phyloP scores from a whole-genome alignment of 2,329 filamentous ascomycete species.

The Neospermospora avenae region DNA sequence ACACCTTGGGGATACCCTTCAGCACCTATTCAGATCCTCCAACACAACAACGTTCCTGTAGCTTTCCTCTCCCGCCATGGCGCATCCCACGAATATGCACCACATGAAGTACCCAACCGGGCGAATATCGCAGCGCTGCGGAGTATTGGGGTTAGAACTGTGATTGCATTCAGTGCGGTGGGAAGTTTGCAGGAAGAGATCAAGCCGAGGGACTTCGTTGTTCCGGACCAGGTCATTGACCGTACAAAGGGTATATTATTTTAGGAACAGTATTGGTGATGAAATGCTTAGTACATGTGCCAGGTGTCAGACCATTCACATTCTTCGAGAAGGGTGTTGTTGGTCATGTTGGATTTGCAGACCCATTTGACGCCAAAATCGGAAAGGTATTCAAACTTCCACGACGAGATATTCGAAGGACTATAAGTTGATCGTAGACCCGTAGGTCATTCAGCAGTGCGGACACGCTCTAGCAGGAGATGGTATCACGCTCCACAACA shows the following conservation, averaged over 20 bases:
- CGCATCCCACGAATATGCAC: conserved; percentile 80
- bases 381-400: conserved; percentile 44
- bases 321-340: conserved; percentile 94
- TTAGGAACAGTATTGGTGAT: background rate
- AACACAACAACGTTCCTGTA: conserved; percentile 77
- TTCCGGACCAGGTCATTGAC: conserved; percentile 96
- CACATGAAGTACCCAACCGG: conserved; percentile 89
- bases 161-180: conserved; percentile 94
- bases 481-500: conserved; percentile 78
- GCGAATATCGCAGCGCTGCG: conserved; percentile 99
- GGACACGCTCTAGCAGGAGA: conserved; percentile 76
- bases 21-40: conserved; percentile 77
- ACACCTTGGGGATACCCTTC: conserved; percentile 89
- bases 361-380: conserved; percentile 83
- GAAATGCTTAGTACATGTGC: conserved; percentile 5
- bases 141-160: conserved; percentile 79
- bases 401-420: background rate
- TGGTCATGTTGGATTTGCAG: conserved; percentile 90
- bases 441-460: conserved; percentile 68
- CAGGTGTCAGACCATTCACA: conserved; percentile 79
- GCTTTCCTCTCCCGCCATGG: conserved; percentile 96
- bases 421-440: background rate
- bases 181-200: conserved; percentile 90
- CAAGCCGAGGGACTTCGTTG: conserved; percentile 92
- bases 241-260: conserved; percentile 69